Conservation (phyloP, 2,329 filamentous ascomycete species). For the Aspergillus sp. region DNA sequence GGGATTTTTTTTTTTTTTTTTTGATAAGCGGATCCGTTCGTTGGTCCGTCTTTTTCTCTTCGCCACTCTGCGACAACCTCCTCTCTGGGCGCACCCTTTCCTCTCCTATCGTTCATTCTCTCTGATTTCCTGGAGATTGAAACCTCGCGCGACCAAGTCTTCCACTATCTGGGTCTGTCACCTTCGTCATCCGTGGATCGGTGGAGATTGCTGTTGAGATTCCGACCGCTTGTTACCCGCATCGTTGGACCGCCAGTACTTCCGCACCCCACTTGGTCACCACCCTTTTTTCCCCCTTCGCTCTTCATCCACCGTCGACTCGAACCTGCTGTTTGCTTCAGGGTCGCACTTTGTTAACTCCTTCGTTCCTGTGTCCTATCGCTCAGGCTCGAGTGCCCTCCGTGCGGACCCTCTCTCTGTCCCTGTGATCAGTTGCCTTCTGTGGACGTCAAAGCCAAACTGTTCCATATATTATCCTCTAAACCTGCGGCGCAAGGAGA, state of each 20-base stretch:
- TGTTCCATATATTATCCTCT: neutral
- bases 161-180: too few relatives aligned
- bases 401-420: neutral
- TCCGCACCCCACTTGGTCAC: neutral
- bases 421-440: neutral
- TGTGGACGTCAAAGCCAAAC: neutral
- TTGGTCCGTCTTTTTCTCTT: neutral
- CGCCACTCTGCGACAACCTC: neutral
- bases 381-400: neutral
- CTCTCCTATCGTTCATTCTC: too few relatives aligned
- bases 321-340: neutral
- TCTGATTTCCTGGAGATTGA: neutral
- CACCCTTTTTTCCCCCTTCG: neutral
- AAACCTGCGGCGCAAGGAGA: conserved; percentile 10
- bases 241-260: neutral
- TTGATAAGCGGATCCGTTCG: neutral
- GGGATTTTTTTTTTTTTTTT: neutral
- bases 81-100: too few relatives aligned
- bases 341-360: neutral
- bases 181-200: neutral
- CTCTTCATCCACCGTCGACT: neutral
- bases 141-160: neutral
- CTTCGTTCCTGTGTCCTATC: neutral
- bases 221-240: neutral
- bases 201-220: neutral